These are phyloP conservation scores for Rhinocladiella similis DNA, from an alignment of 2,329 filamentous ascomycete species.

Conservation along the genomic window DNA sequence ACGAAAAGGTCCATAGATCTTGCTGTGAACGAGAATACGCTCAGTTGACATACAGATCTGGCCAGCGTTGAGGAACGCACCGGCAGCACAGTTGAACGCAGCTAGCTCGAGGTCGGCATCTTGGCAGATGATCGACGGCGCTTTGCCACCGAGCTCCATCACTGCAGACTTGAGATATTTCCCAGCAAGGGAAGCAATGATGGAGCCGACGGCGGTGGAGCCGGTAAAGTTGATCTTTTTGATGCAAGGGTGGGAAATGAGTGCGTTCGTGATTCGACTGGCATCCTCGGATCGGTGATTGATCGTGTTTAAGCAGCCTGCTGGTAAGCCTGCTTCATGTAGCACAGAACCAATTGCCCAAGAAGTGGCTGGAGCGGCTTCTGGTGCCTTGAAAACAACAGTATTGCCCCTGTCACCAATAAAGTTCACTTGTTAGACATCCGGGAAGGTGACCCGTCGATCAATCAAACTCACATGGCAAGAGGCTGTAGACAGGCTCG, in stretches of 20 bases:
- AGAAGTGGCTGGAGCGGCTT: constrained; percentile 65
- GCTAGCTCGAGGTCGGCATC: constrained; percentile 76
- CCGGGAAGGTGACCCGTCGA: too few species aligned
- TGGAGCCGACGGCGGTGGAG: constrained; percentile 67
- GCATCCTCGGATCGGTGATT: constrained; percentile 63
- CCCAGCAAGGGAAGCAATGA: constrained; percentile 69
- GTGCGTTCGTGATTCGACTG: constrained; percentile 62
- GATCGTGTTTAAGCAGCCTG: constrained; percentile 72
- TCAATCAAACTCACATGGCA: constrained; percentile 40
- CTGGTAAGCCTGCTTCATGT: constrained; percentile 73
- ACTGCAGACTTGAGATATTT: constrained; percentile 76
- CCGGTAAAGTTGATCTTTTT: constrained; percentile 80
- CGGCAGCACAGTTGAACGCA: constrained; percentile 43
- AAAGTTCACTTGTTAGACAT: neutral
- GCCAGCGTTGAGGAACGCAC: constrained; percentile 45
- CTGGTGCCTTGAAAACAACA: constrained; percentile 69
- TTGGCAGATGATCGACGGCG: constrained; percentile 73
- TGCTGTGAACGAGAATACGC: constrained; percentile 64
- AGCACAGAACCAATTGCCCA: constrained; percentile 64
- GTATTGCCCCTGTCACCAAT: constrained; percentile 68
- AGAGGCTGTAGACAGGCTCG: constrained; percentile 62
- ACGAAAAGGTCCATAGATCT: constrained; percentile 55
- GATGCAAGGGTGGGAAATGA: constrained; percentile 67
- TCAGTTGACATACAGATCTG: constrained; percentile 89
- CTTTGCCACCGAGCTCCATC: constrained; percentile 82